Percentiles rank a stretch among this genome's conserved stretches.
Evolutionary conservation across 2,329 filamentous ascomycete species (phyloP).

Genomic region (Diplodia mutila): DNA sequence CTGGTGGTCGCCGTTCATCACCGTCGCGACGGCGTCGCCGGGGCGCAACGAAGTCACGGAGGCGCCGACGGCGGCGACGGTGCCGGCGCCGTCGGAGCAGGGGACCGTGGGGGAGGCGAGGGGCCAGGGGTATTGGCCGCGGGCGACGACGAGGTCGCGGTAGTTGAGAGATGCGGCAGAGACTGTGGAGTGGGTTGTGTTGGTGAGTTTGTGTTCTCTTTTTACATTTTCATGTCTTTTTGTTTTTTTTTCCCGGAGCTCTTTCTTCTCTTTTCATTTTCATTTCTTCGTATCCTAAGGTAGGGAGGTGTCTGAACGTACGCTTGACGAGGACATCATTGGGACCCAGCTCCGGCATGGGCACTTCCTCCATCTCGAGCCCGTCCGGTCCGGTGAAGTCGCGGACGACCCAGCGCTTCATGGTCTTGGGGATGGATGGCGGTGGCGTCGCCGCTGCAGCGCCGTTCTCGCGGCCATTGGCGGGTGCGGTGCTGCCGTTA

Average conservation of each 20-base stretch:
- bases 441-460: background rate
- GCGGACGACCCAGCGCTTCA: slow-evolving; percentile 11
- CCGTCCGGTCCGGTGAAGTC: slow-evolving; percentile 7
- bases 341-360: slow-evolving; percentile 66
- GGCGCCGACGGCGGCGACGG: slow-evolving; percentile 64
- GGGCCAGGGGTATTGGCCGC: slow-evolving; percentile 42
- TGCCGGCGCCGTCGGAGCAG: slow-evolving; percentile 66
- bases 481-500: background rate
- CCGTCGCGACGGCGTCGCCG: slow-evolving; percentile 66
- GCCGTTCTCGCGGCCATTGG: background rate
- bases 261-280: background rate
- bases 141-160: slow-evolving; percentile 54
- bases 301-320: slow-evolving; percentile 30
- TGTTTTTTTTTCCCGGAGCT: background rate
- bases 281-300: background rate
- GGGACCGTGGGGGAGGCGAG: slow-evolving; percentile 45
- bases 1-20: slow-evolving; percentile 65
- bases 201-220: background rate
- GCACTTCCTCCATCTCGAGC: slow-evolving; percentile 41
- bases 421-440: background rate
- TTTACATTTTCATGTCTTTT: background rate
- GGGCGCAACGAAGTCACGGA: slow-evolving; percentile 60
- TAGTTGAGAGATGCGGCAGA: slow-evolving; percentile 54
- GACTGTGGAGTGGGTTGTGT: slow-evolving; percentile 39
- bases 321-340: slow-evolving; percentile 72